Evolutionary conservation across 352 stramenopile species (phyloP).

Genomic region (Globisporangium canariense): DNA sequence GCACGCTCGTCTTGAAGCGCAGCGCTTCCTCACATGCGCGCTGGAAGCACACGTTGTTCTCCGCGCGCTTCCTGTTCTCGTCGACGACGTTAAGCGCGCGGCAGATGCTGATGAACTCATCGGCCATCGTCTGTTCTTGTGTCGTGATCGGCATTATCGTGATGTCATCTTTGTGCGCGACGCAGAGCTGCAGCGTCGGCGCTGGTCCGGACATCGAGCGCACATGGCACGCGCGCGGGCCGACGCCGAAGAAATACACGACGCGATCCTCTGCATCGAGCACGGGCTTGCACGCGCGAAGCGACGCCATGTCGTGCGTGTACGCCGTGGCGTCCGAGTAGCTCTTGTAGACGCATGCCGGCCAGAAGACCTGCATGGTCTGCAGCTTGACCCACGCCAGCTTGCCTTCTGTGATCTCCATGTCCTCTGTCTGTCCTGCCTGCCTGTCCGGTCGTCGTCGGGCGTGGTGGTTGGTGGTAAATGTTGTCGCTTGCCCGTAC

Average conservation of each 20-base stretch:
- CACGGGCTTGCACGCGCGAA: constrained; percentile 44
- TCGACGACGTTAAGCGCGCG: constrained; percentile 25
- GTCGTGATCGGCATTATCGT: constrained; percentile 7
- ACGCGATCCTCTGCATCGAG: constrained; percentile 68
- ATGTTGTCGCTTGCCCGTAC: not conserved
- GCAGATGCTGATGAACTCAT: constrained; percentile 44
- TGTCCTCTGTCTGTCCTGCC: not conserved
- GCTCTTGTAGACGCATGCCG: constrained; percentile 56
- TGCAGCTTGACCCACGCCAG: constrained; percentile 51
- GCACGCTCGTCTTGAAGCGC: constrained; percentile 26
- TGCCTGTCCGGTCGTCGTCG: not conserved
- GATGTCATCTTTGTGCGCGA: constrained; percentile 42
- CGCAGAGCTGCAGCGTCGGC: constrained; percentile 51
- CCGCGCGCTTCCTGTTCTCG: constrained; percentile 32
- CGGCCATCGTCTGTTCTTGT: constrained; percentile 13
- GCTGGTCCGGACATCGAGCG: constrained; percentile 20
- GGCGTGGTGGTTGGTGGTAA: not conserved
- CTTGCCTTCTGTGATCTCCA: not conserved
- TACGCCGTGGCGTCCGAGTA: constrained; percentile 48
- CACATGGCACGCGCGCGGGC: constrained; percentile 29
- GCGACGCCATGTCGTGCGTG: constrained; percentile 40
- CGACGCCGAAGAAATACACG: constrained; percentile 81
- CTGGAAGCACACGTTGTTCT: constrained; percentile 46
- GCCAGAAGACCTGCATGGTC: constrained; percentile 62
- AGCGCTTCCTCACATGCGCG: constrained; percentile 48